These are phyloP conservation scores for Ceratocystis cacaofunesta DNA, from an alignment of 2,329 filamentous ascomycete species.

Conservation along the genomic window DNA sequence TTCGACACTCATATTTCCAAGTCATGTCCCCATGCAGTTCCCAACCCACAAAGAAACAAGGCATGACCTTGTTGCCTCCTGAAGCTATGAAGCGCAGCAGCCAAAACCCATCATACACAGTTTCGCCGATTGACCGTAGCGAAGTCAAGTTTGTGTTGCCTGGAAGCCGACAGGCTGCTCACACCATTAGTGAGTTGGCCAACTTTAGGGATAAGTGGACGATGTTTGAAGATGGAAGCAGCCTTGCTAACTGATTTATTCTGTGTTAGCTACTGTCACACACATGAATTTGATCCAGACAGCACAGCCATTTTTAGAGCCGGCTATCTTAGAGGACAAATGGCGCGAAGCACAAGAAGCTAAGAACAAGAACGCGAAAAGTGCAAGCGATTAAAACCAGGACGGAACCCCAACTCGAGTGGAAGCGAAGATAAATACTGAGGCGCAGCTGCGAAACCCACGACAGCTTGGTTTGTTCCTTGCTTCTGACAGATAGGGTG, in stretches of 20 bases:
- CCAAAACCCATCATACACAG: not conserved
- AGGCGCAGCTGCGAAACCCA: no score
- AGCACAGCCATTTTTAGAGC: slow-evolving; percentile 27
- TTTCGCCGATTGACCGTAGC: not conserved
- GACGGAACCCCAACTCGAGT: not conserved
- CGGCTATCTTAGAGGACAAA: slow-evolving; percentile 19
- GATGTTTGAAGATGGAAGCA: not conserved
- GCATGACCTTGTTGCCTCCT: not conserved
- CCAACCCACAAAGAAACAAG: not conserved
- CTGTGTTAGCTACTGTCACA: not conserved
- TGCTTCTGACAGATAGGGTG: no score
- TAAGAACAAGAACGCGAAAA: not conserved
- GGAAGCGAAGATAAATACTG: not conserved
- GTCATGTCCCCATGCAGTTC: not conserved
- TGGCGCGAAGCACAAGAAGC: slow-evolving; percentile 16
- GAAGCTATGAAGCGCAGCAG: not conserved
- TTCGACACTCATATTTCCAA: not conserved
- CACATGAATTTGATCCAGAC: not conserved
- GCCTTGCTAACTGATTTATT: not conserved
- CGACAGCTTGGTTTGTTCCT: no score
- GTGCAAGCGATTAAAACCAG: not conserved
- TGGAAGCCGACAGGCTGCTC: slow-evolving; percentile 6
- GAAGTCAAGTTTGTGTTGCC: slow-evolving; percentile 15
- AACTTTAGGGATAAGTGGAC: not conserved
- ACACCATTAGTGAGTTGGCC: not conserved